Base-by-base conservation (phyloP, 768 basidiomycete species). In the Kwoniella pini region DNA sequence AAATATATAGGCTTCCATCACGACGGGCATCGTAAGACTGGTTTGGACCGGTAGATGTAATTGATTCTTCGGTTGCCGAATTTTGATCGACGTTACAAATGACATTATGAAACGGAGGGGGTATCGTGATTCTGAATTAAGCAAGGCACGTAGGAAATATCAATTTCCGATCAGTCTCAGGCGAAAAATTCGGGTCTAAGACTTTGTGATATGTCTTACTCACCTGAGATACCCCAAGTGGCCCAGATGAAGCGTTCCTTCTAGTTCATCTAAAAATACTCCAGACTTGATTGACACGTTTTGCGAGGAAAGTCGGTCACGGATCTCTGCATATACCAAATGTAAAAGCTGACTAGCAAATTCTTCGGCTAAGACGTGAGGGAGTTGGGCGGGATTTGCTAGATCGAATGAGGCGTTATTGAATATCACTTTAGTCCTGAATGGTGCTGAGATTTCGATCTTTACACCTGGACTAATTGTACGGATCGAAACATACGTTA, bases 351-450 rank as follows among this genome's bases (percentile, higher is more conserved):
- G 70, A 9, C 22, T 13, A 3, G 57, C 54, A 11, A 74, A 54
- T 17, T 71, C 72, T n/a, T 63, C 56, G 3, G 68, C 26, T 30
- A 74, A 10, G 43, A 71, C 49, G 10, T 58, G 45, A 1, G 67
- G 22, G 1, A 74, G 54, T 9, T 71, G 68, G 10, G 52, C 54
- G 19, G 57, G 26, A 39, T 70, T 62, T 15, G 54, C 26, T 1
- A 74, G 38, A 19, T 66, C 62, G 57, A 74, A 71, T 28, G 72
- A 55, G 36, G 68, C 64, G 45, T 38, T 52, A 39, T 57, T 11
- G 39, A 64, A n/a, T 39, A 59, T 59, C 22, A 71, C 51, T 17
- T 10, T 46, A n/a, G 54, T 57, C 4, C 53, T 48, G 15, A 38
- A 49, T 21, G 62, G 51, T 1, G 63, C 53, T 5, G 60, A 22